phyloP scores from a whole-genome alignment of 2,329 filamentous ascomycete genomes.

The Penicillium decumbens region DNA sequence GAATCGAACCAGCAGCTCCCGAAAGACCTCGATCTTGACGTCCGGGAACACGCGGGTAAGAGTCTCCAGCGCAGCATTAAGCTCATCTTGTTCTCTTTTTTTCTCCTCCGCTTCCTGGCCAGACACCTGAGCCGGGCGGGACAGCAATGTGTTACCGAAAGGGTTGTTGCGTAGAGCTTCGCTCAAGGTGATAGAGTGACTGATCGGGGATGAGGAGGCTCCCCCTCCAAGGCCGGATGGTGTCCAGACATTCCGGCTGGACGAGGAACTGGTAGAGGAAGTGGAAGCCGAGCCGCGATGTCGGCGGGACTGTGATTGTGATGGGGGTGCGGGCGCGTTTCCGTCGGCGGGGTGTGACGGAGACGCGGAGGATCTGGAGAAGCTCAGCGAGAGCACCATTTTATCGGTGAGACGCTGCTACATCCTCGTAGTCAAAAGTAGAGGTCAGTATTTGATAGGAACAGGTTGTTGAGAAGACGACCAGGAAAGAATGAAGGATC shows the following conservation, averaged over 20 bases:
- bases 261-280: slow-evolving; percentile 15
- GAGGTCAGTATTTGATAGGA: neutral
- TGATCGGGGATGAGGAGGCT: slow-evolving; percentile 18
- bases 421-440: slow-evolving; percentile 26
- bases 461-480: neutral
- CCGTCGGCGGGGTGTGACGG: slow-evolving; percentile 28
- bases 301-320: slow-evolving; percentile 5
- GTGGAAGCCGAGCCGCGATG: slow-evolving; percentile 14
- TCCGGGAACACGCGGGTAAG: slow-evolving; percentile 46
- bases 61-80: slow-evolving; percentile 41
- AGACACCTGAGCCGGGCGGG: slow-evolving; percentile 23
- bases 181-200: slow-evolving; percentile 35
- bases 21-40: slow-evolving; percentile 45
- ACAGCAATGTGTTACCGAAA: slow-evolving; percentile 33
- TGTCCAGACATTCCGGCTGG: slow-evolving; percentile 14
- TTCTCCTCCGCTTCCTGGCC: slow-evolving; percentile 28
- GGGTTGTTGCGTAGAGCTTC: slow-evolving; percentile 46
- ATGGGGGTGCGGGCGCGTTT: slow-evolving; percentile 12
- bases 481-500: slow-evolving; percentile 4
- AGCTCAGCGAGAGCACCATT: slow-evolving; percentile 40
- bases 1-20: slow-evolving; percentile 45
- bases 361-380: slow-evolving; percentile 30
- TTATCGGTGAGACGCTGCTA: slow-evolving; percentile 26
- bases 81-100: slow-evolving; percentile 34
- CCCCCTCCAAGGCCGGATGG: slow-evolving; percentile 6